Conservation (phyloP, 169 alveolate genomes). For the Perkinsus chesapeaki region DNA sequence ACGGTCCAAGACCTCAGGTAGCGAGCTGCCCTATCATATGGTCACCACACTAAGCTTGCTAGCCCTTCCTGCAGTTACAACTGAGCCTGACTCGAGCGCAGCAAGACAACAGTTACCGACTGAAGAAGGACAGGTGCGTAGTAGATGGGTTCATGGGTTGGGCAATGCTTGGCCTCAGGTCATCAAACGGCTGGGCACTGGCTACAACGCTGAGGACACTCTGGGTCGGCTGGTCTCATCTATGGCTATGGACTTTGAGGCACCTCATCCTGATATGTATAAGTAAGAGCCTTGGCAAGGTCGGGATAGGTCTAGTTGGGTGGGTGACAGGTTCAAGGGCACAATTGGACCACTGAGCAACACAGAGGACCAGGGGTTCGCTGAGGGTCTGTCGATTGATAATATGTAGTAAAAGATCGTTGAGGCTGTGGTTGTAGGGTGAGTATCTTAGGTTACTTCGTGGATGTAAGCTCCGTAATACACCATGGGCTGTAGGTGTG, state of each 20-base stretch:
- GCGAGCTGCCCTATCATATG: background rate
- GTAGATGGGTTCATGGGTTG: too few species aligned
- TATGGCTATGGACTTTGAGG: background rate
- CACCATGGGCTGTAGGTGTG: slow-evolving; percentile 51
- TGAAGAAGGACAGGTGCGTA: background rate
- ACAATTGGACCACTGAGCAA: background rate
- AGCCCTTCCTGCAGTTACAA: background rate
- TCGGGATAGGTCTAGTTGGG: background rate
- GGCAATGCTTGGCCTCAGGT: too few species aligned
- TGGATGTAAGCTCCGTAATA: slow-evolving; percentile 54
- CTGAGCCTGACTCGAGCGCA: background rate
- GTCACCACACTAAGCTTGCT: background rate
- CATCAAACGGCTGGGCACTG: background rate
- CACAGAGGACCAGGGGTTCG: background rate
- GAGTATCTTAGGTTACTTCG: slow-evolving; percentile 25
- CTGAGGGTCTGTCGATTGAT: background rate
- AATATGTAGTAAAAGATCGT: background rate
- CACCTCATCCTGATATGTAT: background rate
- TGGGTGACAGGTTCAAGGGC: background rate
- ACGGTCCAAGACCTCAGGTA: background rate
- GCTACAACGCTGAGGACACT: background rate
- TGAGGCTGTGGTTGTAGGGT: background rate
- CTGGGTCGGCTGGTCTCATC: background rate
- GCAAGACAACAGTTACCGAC: background rate
- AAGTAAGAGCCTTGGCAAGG: background rate